These are phyloP conservation scores for Neopestalotiopsis sp. DNA, from an alignment of 2,329 filamentous ascomycete genomes.

Conservation along the genomic window DNA sequence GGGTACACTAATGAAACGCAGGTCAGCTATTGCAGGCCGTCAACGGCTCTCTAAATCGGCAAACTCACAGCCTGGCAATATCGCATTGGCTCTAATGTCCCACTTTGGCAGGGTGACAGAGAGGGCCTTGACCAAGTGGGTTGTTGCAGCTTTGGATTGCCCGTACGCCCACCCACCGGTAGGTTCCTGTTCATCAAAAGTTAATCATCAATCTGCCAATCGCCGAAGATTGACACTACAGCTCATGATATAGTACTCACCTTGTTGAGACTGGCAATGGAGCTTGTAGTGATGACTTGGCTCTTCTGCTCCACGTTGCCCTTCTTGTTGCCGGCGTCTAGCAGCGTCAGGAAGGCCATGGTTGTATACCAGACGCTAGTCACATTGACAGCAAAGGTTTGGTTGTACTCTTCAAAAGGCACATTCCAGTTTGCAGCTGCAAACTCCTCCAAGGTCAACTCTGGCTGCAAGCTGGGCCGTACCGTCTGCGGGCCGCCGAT, in stretches of 20 bases:
- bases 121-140: conserved; percentile 75
- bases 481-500: conserved; percentile 64
- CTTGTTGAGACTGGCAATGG: conserved; percentile 78
- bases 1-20: conserved; percentile 55
- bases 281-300: conserved; percentile 74
- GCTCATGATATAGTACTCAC: conserved; percentile 42
- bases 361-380: conserved; percentile 76
- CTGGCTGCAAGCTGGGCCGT: conserved; percentile 39
- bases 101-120: conserved; percentile 68
- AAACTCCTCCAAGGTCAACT: conserved; percentile 52
- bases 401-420: conserved; percentile 67
- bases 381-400: conserved; percentile 74
- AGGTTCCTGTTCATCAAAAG: neutral
- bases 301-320: conserved; percentile 60
- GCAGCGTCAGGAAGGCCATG: conserved; percentile 72
- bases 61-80: conserved; percentile 55
- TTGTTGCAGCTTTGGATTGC: conserved; percentile 76
- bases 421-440: conserved; percentile 54
- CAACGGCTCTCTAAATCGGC: neutral
- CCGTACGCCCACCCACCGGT: conserved; percentile 82
- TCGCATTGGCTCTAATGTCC: conserved; percentile 59
- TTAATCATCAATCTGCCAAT: neutral
- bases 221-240: neutral
- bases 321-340: conserved; percentile 69
- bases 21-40: neutral